phyloP scores from a whole-genome alignment of 768 basidiomycete genomes.

The Boletus barrowsii region DNA sequence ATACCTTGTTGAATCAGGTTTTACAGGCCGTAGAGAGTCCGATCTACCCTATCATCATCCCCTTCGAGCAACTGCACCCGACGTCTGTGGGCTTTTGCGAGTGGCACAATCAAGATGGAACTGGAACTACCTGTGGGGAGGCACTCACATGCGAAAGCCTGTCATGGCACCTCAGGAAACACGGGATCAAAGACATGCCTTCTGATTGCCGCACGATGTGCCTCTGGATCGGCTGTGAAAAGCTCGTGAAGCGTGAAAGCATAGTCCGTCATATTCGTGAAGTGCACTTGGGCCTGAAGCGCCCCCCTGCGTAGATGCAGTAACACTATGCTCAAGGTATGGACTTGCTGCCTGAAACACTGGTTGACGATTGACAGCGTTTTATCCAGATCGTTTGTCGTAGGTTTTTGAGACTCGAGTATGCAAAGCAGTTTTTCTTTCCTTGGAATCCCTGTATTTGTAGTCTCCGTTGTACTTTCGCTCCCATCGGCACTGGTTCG shows the following conservation, averaged over 20 bases:
- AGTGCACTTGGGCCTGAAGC: constrained; percentile 10
- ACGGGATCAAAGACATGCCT: constrained; percentile 9
- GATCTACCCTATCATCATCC: too few relatives aligned
- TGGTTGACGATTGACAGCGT: too few relatives aligned
- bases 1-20: background rate
- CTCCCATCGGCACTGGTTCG: background rate
- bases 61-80: background rate
- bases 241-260: constrained; percentile 17
- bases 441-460: background rate
- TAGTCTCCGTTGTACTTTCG: background rate
- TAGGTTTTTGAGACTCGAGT: too few relatives aligned
- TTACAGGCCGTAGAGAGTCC: background rate
- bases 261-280: constrained; percentile 18
- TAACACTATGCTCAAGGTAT: background rate
- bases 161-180: constrained; percentile 10
- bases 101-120: constrained; percentile 1
- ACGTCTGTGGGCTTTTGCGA: background rate
- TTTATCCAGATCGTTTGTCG: too few relatives aligned
- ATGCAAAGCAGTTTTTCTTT: background rate
- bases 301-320: background rate
- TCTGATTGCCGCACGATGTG: background rate
- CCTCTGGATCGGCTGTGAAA: constrained; percentile 8
- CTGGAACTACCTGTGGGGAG: background rate
- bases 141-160: background rate
- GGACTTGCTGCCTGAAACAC: too few relatives aligned